phyloP scores from a whole-genome alignment of 176 grass and related monocot genomes.

The Eragrostis nindensis region DNA sequence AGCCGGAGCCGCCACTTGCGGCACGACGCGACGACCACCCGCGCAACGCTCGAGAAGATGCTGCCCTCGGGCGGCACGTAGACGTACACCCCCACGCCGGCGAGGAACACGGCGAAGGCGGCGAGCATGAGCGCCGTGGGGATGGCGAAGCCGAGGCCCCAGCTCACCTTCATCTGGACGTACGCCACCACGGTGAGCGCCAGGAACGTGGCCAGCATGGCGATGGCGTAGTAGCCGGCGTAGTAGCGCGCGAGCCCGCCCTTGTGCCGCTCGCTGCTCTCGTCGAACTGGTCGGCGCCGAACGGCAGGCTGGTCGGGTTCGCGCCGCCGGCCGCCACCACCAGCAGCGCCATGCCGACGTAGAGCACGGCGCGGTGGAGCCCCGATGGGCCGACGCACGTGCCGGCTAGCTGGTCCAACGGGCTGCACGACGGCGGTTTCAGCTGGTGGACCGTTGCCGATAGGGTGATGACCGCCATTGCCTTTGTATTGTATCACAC shows the following conservation, averaged over 20 bases:
- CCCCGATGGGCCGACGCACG: conserved; percentile 31
- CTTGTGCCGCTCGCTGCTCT: conserved; percentile 25
- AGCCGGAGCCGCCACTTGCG: conserved; percentile 42
- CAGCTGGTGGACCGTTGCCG: conserved; percentile 26
- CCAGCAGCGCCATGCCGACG: conserved; percentile 36
- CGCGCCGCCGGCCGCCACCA: conserved; percentile 17
- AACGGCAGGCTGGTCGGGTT: conserved; percentile 51
- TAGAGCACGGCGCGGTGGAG: conserved; percentile 49
- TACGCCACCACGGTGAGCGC: conserved; percentile 35
- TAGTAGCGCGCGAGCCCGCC: conserved; percentile 31
- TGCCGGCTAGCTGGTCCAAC: conserved; percentile 13
- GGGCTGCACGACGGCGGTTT: conserved; percentile 33
- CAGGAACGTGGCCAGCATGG: conserved; percentile 16
- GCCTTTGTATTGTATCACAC: neutral
- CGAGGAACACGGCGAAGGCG: conserved; percentile 37
- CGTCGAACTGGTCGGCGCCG: conserved; percentile 53
- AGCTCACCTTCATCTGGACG: conserved; percentile 44
- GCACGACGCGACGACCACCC: conserved; percentile 41
- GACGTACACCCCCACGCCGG: conserved; percentile 29
- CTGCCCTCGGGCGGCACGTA: conserved; percentile 46
- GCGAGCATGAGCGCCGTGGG: conserved; percentile 35
- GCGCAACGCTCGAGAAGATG: conserved; percentile 48
- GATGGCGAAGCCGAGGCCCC: conserved; percentile 47
- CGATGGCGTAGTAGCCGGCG: conserved; percentile 41
- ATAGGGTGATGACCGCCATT: conserved; percentile 30